Percentiles rank a stretch among this genome's conserved stretches.
Conservation (phyloP, 345 rosid species). For the Turritis glabra region DNA sequence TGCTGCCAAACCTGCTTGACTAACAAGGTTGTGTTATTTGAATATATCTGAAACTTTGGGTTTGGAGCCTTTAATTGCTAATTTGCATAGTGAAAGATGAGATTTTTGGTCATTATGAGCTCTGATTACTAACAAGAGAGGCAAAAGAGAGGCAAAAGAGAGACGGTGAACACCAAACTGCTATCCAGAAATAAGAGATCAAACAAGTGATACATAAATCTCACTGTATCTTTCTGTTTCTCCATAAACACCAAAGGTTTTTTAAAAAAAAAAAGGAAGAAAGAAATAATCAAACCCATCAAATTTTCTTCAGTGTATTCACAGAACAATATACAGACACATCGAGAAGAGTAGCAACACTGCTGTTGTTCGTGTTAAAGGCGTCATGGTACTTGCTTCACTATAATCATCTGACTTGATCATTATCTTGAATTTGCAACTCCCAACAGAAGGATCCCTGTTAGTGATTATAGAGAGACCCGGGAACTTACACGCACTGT, state of each 20-base stretch:
- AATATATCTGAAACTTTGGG: neutral
- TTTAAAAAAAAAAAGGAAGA: slow-evolving; percentile 11
- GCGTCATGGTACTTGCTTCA: slow-evolving; percentile 10
- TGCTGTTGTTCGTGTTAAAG: slow-evolving; percentile 11
- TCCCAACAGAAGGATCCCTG: slow-evolving; percentile 55
- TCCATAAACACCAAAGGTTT: slow-evolving; percentile 29
- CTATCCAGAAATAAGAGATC: slow-evolving; percentile 25
- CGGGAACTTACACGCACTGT: slow-evolving; percentile 59
- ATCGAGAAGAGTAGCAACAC: slow-evolving; percentile 21
- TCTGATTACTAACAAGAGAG: slow-evolving; percentile 5
- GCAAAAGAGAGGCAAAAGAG: slow-evolving; percentile 10
- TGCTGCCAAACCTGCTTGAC: neutral
- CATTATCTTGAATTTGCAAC: slow-evolving; percentile 62
- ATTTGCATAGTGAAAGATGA: neutral
- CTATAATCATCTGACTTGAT: slow-evolving; percentile 33
- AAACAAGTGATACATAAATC: slow-evolving; percentile 31
- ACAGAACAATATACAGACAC: slow-evolving; percentile 39
- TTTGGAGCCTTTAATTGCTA: neutral
- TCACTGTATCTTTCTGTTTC: slow-evolving; percentile 13
- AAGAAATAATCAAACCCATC: slow-evolving; percentile 19
- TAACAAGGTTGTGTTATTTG: neutral
- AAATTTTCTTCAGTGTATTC: slow-evolving; percentile 26
- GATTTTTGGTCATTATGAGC: neutral
- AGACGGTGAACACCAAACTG: slow-evolving; percentile 3
- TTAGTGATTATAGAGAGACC: slow-evolving; percentile 44